phyloP scores from a whole-genome alignment of 768 basidiomycete genomes.

The Macrocybe gigantea region DNA sequence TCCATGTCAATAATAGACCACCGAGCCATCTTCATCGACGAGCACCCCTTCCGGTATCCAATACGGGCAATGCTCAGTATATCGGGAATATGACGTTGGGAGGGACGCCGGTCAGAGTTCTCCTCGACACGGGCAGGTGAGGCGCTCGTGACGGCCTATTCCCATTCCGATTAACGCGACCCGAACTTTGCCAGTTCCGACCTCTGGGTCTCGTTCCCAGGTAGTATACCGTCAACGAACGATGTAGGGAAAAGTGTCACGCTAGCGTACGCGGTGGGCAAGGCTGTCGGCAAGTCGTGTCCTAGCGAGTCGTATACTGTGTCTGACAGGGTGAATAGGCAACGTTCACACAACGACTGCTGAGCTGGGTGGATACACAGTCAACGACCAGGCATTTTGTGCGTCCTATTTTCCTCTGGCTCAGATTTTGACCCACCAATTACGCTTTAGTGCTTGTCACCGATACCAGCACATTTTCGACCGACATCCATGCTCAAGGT shows the following conservation, averaged over 20 bases:
- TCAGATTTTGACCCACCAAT: not conserved
- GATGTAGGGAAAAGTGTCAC: conserved; percentile 53
- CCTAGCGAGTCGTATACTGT: not conserved
- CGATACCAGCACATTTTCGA: conserved; percentile 58
- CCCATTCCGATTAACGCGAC: not conserved
- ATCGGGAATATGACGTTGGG: conserved; percentile 67
- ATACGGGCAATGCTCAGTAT: conserved; percentile 71
- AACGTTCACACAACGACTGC: conserved; percentile 48
- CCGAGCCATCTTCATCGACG: conserved; percentile 23
- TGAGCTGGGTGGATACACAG: conserved; percentile 48
- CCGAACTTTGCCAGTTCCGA: conserved; percentile 47
- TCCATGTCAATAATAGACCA: conserved; percentile 20
- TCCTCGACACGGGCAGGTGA: conserved; percentile 77
- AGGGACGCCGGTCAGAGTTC: conserved; percentile 48
- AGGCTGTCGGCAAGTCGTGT: conserved; percentile 42
- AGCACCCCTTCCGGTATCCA: conserved; percentile 39
- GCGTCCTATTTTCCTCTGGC: conserved; percentile 17
- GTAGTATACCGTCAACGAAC: conserved; percentile 38
- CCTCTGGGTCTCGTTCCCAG: conserved; percentile 59
- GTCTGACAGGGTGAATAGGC: conserved; percentile 29
- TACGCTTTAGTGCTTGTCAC: conserved; percentile 50
- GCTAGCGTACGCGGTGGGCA: conserved; percentile 65
- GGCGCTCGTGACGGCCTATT: conserved; percentile 1
- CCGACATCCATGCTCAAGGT: conserved; percentile 52
- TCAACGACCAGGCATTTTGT: conserved; percentile 67